Evolutionary conservation across 2,329 filamentous ascomycete genomes (phyloP).

Genomic region (Monilinia laxa): DNA sequence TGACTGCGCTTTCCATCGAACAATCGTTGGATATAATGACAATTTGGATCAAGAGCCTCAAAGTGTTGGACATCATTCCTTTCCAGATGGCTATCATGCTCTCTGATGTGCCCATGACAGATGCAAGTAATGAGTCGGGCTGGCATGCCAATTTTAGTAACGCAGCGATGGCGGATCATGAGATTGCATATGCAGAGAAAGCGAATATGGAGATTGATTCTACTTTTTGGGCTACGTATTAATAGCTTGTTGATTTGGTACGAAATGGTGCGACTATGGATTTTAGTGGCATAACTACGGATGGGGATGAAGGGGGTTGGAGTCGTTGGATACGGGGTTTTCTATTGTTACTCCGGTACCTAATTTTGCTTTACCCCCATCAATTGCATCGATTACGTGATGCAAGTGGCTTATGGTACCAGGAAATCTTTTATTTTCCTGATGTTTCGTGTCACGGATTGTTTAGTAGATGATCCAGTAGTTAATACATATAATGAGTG

Average conservation of each 20-base stretch:
- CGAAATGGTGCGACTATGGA: neutral
- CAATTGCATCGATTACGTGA: too few relatives aligned
- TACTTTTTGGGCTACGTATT: neutral
- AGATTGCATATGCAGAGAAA: neutral
- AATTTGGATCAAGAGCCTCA: neutral
- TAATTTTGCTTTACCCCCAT: neutral
- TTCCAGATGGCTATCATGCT: constrained; percentile 1
- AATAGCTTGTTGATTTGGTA: neutral
- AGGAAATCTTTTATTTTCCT: neutral
- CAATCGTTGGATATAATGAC: constrained; percentile 1
- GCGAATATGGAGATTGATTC: neutral
- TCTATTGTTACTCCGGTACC: neutral
- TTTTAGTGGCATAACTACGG: neutral
- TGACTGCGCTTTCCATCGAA: neutral
- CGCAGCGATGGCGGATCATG: constrained; percentile 6
- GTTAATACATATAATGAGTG: neutral
- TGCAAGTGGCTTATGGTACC: neutral
- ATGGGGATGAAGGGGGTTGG: neutral
- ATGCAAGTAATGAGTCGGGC: neutral
- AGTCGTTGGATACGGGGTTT: neutral
- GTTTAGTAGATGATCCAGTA: neutral
- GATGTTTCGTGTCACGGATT: neutral
- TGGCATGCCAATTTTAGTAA: constrained; percentile 10
- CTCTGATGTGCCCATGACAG: neutral
- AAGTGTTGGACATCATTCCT: neutral